Evolutionary conservation across 2,329 filamentous ascomycete genomes (phyloP).

Genomic region (Epichloe sylvatica): DNA sequence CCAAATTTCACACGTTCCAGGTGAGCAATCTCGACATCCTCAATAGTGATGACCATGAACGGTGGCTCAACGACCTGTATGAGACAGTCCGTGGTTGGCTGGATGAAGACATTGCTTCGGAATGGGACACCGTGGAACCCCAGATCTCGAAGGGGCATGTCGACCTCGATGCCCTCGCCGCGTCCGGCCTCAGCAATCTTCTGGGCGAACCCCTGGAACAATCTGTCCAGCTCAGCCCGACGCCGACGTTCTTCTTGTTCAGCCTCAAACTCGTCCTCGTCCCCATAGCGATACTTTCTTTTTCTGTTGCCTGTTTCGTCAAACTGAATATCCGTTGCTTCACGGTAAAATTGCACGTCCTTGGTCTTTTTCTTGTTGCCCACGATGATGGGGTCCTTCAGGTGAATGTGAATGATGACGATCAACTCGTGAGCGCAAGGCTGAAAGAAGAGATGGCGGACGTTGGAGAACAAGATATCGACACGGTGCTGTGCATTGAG

Average conservation of each 20-base stretch:
- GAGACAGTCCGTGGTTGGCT: constrained; percentile 90
- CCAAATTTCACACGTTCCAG: constrained; percentile 93
- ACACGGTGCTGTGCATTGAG: constrained; percentile 70
- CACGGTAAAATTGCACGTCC: constrained; percentile 95
- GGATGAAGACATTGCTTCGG: constrained; percentile 87
- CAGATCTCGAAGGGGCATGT: constrained; percentile 92
- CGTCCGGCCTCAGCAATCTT: constrained; percentile 94
- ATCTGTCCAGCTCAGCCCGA: constrained; percentile 79
- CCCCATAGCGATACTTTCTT: constrained; percentile 91
- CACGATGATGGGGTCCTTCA: constrained; percentile 95
- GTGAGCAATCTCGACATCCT: constrained; percentile 92
- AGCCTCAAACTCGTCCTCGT: constrained; percentile 96
- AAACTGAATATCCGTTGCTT: constrained; percentile 96
- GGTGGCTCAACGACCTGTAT: constrained; percentile 95
- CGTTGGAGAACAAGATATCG: constrained; percentile 93
- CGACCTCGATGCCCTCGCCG: constrained; percentile 68
- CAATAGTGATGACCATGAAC: constrained; percentile 88
- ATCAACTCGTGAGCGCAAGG: constrained; percentile 92
- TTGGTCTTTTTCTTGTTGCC: constrained; percentile 97
- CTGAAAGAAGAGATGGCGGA: constrained; percentile 98
- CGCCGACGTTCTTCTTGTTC: constrained; percentile 93
- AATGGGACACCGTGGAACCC: constrained; percentile 95
- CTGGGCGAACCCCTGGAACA: constrained; percentile 92
- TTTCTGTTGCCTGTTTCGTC: constrained; percentile 97
- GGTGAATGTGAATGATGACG: constrained; percentile 93